Evolutionary conservation across 1,139 yeast species (phyloP).

Genomic region (Kodamaea ohmeri): DNA sequence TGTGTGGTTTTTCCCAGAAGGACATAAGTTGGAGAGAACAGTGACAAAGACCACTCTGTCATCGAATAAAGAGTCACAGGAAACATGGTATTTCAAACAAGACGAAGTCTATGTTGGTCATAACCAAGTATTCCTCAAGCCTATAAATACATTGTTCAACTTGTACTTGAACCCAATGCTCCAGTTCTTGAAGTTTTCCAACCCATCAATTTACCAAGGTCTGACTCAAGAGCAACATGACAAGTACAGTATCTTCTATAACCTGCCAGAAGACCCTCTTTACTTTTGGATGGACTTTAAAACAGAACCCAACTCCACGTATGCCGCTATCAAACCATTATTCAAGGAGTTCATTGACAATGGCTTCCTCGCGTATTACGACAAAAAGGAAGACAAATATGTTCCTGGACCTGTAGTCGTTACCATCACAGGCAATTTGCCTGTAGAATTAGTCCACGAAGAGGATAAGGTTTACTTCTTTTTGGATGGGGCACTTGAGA

Average conservation of each 20-base stretch:
- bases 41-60: conserved; percentile 20
- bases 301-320: conserved; percentile 35
- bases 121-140: conserved; percentile 45
- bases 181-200: conserved; percentile 47
- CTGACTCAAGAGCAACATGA: conserved; percentile 8
- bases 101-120: conserved; percentile 66
- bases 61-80: conserved; percentile 9
- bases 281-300: conserved; percentile 46
- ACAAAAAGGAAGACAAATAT: conserved; percentile 21
- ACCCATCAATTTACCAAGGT: conserved; percentile 24
- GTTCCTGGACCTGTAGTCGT: conserved; percentile 38
- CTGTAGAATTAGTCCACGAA: conserved; percentile 26
- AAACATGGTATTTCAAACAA: conserved; percentile 24
- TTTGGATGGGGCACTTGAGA: conserved; percentile 38
- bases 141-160: conserved; percentile 43
- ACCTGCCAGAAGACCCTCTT: conserved; percentile 39
- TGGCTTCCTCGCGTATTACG: conserved; percentile 35
- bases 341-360: conserved; percentile 34
- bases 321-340: conserved; percentile 27
- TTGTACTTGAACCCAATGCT: conserved; percentile 56
- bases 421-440: conserved; percentile 44
- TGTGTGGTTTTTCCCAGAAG: conserved; percentile 52
- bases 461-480: conserved; percentile 34
- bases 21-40: conserved; percentile 26
- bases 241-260: conserved; percentile 36